Base-by-base conservation (phyloP, 495 filamentous ascomycete genomes). In the Annulohypoxylon stygium region DNA sequence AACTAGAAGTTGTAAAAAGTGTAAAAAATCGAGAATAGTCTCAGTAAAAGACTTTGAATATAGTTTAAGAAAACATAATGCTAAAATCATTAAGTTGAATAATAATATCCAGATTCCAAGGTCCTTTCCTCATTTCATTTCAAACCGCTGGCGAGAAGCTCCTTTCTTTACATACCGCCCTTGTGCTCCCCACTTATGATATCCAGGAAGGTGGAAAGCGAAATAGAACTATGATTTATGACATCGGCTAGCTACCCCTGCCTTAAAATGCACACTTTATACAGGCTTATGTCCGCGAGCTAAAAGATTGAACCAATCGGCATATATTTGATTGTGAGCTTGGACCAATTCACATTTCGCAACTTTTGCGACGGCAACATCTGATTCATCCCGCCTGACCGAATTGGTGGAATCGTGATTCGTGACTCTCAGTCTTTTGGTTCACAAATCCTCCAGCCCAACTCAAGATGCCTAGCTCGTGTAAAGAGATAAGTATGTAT, bases 401-500 rank as follows among this genome's bases (percentile, higher is more conserved):
- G 33, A 55, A 1, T 37, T 54, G 37, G 37, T 50, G 25, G 48
- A 50, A 57, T 48, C 14, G 57, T 62, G 43, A 16, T 5, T 34
- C 48, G 34, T 54, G 39, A 20, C 45, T 5, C 12, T 43, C 14
- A 41, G 45, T 50, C 30, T 48, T 60, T 43, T n/a, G 39, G 20
- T 37, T 57, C 51, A 39, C 63, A 60, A 26, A 36, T 62, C 18
- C 23, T 26, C 39, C 36, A n/a, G 34, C 53, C 34, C 53, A 36
- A 37, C 61, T 71, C 82, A 90, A 75, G 59, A 99, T 99, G 96
- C 96, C 96, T 26, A 92, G 91, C 79, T 97, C 95, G 65, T 99
- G 96, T 86, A 93, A 93, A 87, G 95, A 98, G 78, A 94, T 99
- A 78, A 89, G 96, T 98, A 88, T 76, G 91, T 84, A 30, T 53